Base-by-base conservation (phyloP, 495 filamentous ascomycete species). In the Podospora comata region DNA sequence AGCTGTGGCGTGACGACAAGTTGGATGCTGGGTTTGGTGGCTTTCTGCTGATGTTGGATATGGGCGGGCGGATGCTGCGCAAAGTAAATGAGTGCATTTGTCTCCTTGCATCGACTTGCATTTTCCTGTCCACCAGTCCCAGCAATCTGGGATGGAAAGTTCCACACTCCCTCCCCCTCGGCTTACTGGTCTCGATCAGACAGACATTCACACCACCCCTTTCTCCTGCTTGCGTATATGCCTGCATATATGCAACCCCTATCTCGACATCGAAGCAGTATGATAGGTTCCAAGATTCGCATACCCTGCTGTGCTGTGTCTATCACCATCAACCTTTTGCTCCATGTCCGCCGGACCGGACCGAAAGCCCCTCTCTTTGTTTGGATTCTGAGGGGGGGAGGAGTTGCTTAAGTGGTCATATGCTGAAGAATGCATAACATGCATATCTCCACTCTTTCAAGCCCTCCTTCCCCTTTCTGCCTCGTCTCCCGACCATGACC, bases 1-100 rank as follows among this genome's bases (percentile, higher is more conserved):
- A 68, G 62, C 2, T 56, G 61, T 56, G 61, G 27, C 61, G 55
- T 59, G 57, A 53, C 11, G 57, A 28, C 53, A 16, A 44, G 55
- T 58, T 26, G 16, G 54, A 19, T 58, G 55, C 3, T 58, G 55
- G 23, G 23, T 58, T 58, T n/a, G 18, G 28, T 39, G 9, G 27
- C 28, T n/a, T n/a, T 20, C 28, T 62, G 44, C 34, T 57, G 65
- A 55, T 48, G 56, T 61, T 61, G 55, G 55, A 26, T 58, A 7
- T 58, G 5, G 23, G n/a, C 20, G 55, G 55, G 20, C 18, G 19
- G n/a, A 15, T 7, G 54, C 11, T 6, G 11, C 54, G 54, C 23
- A 2, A 23, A 23, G n/a, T 15, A 23, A 6, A 2, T 58, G n/a
- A 11, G 18, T 58, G n/a, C n/a, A 39, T 39, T 39, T 48, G 55